Percentiles rank a stretch among this genome's conserved stretches.
Evolutionary conservation across 2,329 filamentous ascomycete species (phyloP).

Genomic region (Sporothrix pseudoabietina): DNA sequence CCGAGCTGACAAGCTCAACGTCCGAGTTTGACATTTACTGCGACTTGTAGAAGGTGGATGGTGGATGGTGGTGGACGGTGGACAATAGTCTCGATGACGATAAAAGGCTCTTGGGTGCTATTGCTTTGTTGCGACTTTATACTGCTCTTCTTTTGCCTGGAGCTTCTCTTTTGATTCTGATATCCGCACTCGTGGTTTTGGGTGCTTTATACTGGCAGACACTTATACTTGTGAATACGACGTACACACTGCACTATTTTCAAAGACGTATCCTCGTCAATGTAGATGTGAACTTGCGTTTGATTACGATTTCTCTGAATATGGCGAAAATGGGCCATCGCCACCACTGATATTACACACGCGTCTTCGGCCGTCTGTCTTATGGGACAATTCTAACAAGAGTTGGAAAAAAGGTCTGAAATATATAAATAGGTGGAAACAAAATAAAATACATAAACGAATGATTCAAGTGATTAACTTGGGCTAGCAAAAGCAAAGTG

Average conservation of each 20-base stretch:
- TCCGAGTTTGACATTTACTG: constrained; percentile 53
- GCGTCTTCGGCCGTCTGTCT: background rate
- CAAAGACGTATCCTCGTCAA: background rate
- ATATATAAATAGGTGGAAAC: background rate
- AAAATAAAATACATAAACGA: constrained; percentile 10
- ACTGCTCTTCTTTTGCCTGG: background rate
- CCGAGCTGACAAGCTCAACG: constrained; percentile 45
- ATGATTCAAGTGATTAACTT: constrained; percentile 12
- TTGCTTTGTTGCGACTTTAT: background rate
- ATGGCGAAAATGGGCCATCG: background rate
- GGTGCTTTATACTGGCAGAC: background rate
- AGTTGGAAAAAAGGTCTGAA: background rate
- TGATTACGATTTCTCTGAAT: background rate
- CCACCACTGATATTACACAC: background rate
- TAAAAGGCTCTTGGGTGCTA: background rate
- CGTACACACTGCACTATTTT: background rate
- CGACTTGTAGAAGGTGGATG: constrained; percentile 40
- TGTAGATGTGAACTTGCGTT: background rate
- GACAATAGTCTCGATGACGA: background rate
- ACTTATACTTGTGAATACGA: background rate
- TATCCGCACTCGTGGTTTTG: background rate
- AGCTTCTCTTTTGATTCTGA: background rate
- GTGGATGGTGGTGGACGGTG: background rate
- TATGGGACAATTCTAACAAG: background rate
- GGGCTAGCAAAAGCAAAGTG: background rate